Base-by-base conservation (phyloP, 139 green algal genomes). In the Chlorella sorokiniana region DNA sequence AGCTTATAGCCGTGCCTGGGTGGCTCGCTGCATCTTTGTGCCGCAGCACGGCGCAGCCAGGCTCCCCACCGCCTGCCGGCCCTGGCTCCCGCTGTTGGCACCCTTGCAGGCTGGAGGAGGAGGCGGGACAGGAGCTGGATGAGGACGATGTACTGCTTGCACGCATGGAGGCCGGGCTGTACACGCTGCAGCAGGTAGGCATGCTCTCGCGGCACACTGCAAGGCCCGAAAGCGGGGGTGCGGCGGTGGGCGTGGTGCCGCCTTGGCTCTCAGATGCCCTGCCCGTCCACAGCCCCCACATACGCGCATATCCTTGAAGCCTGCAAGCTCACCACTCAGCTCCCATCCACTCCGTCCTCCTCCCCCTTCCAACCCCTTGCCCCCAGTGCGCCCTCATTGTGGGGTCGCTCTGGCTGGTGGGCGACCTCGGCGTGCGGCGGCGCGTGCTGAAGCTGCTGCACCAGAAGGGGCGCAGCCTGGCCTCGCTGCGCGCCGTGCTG, bases 381-480 rank as follows among this genome's bases (percentile, higher is more conserved):
- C 79, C 65, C 63, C 83, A 89, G 81, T 84, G 72, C 82, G 79
- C 86, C 4, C 65, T 97, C 31, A 83, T 97, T n/a, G 63, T 93
- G 37, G 93, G 81, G 56, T 76, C 89, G 42, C 87, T 97, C 52
- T 98, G 94, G 94, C 83, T 81, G 10, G 79, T 89, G 25, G 90
- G 84, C 0, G 94, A 98, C 74, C 70, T 76, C 38, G 90, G 90
- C 27, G 81, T 97, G 63, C 86, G 92, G 62, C 88, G 87, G 79
- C 88, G 93, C 38, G 61, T 97, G 56, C 83, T 98, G 44, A 73
- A 75, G 74, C 84, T 94, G 72, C 85, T 98, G 74, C 94, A 98
- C 84, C 92, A 96, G 75, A 87, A 91, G 73, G 85, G 86, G 11
- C 84, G 88, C 64, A 90, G 90, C 23, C 86, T 97, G 77, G 86